Base-by-base conservation (phyloP, 352 stramenopile genomes). In the Globisporangium lucens region DNA sequence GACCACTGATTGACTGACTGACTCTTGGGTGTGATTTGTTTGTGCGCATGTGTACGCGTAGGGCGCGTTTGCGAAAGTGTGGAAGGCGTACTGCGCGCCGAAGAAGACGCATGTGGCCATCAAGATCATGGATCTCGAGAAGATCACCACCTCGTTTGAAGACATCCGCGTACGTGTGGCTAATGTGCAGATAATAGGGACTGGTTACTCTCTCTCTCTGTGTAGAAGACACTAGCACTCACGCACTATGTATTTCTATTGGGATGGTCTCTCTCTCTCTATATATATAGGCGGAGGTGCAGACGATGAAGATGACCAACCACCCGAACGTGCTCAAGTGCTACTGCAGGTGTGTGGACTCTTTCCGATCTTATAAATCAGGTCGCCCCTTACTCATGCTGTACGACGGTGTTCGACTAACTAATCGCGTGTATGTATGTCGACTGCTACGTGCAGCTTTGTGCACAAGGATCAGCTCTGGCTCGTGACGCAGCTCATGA, bases 41-140 rank as follows among this genome's bases (percentile, higher is more conserved):
- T n/a, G 10, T 47, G 49, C 47, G 41, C 2, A 9, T 55, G 56
- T n/a, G 22, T 20, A 13, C 15, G 3, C 35, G 9, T 84, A 99
- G 80, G 98, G 97, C 22, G 97, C 97, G 20, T 99, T 99, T 75
- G 97, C 98, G 29, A 98, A 98, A 65, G 98, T 99, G 27, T 99
- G 95, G 90, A 97, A 97, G 74, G 98, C 97, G 15, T 93, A 91
- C 73, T 98, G 92, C 65, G 75, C 73, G 65, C 74, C 89, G 36
- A 97, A 97, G 75, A 89, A 94, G 69, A 82, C 79, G 59, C 80
- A 95, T 68, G 89, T 98, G 67, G 97, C 97, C 46, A 98, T 99
- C 69, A 99, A 99, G 79, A 98, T 99, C 68, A 98, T 99, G 85
- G 98, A 99, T 79, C 83, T 99, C 36, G 98, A 99, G 78, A 98